These are phyloP conservation scores for Hymenoscyphus linearis DNA, from an alignment of 2,329 filamentous ascomycete species.

Conservation along the genomic window DNA sequence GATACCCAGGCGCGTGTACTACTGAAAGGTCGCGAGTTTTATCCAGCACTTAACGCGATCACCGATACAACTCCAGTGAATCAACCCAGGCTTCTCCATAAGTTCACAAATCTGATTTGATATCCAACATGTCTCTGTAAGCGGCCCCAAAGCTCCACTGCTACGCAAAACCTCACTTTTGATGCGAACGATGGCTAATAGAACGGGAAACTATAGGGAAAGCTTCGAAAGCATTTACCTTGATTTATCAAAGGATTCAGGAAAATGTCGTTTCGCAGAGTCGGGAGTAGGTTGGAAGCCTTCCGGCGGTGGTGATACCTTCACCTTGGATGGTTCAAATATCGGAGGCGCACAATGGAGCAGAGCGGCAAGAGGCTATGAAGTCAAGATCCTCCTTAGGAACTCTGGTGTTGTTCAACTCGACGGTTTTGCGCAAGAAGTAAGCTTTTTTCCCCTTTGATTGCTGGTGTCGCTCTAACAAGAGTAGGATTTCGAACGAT, in stretches of 20 bases:
- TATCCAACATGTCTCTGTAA: background rate
- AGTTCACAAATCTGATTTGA: background rate
- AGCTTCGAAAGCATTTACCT: constrained; percentile 97
- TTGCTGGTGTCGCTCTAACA: constrained; percentile 12
- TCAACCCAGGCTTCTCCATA: background rate
- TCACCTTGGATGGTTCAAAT: constrained; percentile 84
- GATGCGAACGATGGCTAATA: background rate
- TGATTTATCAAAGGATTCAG: constrained; percentile 86
- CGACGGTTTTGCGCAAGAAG: constrained; percentile 89
- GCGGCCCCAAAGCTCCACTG: background rate
- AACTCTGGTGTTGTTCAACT: constrained; percentile 84
- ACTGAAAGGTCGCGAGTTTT: background rate
- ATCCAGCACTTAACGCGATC: background rate
- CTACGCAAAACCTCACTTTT: background rate
- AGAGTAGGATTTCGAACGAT: constrained; percentile 74
- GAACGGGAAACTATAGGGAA: constrained; percentile 49
- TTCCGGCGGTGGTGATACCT: constrained; percentile 78
- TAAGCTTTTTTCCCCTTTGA: constrained; percentile 30
- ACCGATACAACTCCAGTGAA: background rate
- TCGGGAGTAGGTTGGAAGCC: constrained; percentile 96
- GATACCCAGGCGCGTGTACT: background rate
- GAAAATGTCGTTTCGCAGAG: constrained; percentile 92
- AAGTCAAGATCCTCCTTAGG: constrained; percentile 84
- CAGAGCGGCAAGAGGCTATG: constrained; percentile 83
- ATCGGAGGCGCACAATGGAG: constrained; percentile 92